Conservation (phyloP, 2,329 filamentous ascomycete species). For the Alternaria burnsii region DNA sequence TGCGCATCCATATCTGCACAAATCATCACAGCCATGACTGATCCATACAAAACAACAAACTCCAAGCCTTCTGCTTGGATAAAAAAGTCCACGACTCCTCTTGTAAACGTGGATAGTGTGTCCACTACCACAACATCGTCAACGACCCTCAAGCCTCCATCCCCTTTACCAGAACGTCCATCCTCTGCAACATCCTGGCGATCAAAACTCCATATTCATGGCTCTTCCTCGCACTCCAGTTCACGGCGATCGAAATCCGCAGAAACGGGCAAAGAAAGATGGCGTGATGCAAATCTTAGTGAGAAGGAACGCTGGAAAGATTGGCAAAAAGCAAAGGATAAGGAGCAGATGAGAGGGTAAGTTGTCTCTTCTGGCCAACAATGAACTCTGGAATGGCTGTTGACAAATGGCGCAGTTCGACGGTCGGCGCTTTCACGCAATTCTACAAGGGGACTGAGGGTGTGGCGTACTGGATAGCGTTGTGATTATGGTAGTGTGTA, state of each 20-base stretch:
- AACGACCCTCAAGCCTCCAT: neutral
- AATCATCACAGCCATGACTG: neutral
- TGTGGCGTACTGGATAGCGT: neutral
- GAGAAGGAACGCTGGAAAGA: constrained; percentile 40
- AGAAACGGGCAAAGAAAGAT: constrained; percentile 29
- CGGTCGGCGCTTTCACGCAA: constrained; percentile 18
- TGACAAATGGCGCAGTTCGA: constrained; percentile 12
- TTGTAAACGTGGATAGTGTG: neutral
- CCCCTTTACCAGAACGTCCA: neutral
- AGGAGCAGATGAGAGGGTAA: constrained; percentile 25
- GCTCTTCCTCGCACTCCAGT: neutral
- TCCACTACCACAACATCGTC: neutral
- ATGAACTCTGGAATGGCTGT: neutral
- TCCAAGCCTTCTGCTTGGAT: neutral
- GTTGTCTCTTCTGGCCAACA: neutral
- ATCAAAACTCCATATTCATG: constrained; percentile 16
- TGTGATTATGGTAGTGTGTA: neutral
- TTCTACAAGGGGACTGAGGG: neutral
- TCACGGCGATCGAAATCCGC: neutral
- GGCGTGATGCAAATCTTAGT: constrained; percentile 32
- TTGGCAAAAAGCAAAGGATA: constrained; percentile 38
- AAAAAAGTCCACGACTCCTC: neutral
- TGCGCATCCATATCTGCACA: neutral
- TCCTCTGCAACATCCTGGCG: constrained; percentile 13
- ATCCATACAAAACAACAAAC: neutral